Percentiles rank a stretch among this genome's conserved stretches.
Evolutionary conservation across 2,329 filamentous ascomycete genomes (phyloP).

Genomic region (Penicillium paneum): DNA sequence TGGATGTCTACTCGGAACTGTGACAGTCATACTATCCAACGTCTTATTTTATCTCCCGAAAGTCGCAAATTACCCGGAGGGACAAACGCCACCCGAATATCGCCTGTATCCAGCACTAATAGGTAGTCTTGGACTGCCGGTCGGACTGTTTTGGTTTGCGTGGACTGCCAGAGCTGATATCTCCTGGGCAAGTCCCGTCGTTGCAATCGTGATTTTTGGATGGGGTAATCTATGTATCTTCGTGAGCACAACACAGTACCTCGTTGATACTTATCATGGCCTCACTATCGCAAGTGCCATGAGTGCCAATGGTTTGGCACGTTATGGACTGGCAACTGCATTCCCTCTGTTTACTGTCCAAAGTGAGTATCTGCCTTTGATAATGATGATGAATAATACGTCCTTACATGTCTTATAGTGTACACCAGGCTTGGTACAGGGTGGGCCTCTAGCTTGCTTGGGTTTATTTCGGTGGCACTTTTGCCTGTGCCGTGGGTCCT

Average conservation of each 20-base stretch:
- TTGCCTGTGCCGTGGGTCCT: conserved; percentile 44
- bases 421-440: conserved; percentile 61
- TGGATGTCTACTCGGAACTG: conserved; percentile 59
- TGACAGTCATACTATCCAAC: conserved; percentile 18
- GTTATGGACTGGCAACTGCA: conserved; percentile 17
- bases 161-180: conserved; percentile 13
- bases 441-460: conserved; percentile 61
- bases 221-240: conserved; percentile 23
- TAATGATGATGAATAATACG: background rate
- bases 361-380: conserved; percentile 11
- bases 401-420: conserved; percentile 33
- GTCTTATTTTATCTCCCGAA: conserved; percentile 14
- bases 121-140: conserved; percentile 17
- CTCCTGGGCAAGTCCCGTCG: conserved; percentile 14
- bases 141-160: conserved; percentile 21
- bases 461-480: conserved; percentile 45
- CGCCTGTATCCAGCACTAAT: conserved; percentile 20
- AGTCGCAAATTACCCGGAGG: background rate
- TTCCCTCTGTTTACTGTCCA: conserved; percentile 21
- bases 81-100: conserved; percentile 13
- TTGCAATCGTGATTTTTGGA: conserved; percentile 17
- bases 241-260: conserved; percentile 18
- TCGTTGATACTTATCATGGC: conserved; percentile 16
- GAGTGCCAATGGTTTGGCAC: conserved; percentile 20
- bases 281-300: conserved; percentile 20